Base-by-base conservation (phyloP, 2,329 filamentous ascomycete species). In the Basipetospora sp. region DNA sequence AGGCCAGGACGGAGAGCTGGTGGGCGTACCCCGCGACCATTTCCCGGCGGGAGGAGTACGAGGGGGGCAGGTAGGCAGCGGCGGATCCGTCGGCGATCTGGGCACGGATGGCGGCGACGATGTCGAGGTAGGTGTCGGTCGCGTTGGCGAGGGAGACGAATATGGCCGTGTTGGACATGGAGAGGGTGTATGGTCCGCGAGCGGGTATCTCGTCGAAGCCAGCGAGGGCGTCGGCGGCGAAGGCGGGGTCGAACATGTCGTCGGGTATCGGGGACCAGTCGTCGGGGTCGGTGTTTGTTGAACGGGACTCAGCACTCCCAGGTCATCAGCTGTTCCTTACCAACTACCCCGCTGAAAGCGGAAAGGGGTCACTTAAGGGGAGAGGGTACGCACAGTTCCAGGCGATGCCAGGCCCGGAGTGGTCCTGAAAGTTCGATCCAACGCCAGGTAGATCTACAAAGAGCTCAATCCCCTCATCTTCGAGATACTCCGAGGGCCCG, bases 361-460 rank as follows among this genome's bases (percentile, higher is more conserved):
- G 4, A n/a, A 19, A 18, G 11, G n/a, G 22, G 3, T 9, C 8
- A 26, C 18, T 9, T 13, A 15, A 11, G 31, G 20, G 17, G 8
- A 26, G 19, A 16, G 30, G 28, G 2, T 16, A 35, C 43, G 36
- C 40, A 45, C 44, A 42, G 9, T 38, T 36, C 13, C 43, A 44
- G 19, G 39, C 40, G 34, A 44, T 41, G 9, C 36, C 28, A 15
- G 45, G 26, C 28, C 47, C 68, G 45, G 67, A 67, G 9, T 67
- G 66, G 48, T 77, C 70, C 48, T 71, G 62, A 19, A 77, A 57
- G 51, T 75, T 74, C 11, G 56, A 62, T 27, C 72, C 73, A n/a
- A 77, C 70, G 30, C 69, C 72, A 0, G 69, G 69, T 1, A 69
- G 57, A 43, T 73, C 59, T 11, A 39, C 14, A 1, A 69, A 44